Evolutionary conservation across 257 asterid species (phyloP).

Genomic region (Solanum clarkiae): DNA sequence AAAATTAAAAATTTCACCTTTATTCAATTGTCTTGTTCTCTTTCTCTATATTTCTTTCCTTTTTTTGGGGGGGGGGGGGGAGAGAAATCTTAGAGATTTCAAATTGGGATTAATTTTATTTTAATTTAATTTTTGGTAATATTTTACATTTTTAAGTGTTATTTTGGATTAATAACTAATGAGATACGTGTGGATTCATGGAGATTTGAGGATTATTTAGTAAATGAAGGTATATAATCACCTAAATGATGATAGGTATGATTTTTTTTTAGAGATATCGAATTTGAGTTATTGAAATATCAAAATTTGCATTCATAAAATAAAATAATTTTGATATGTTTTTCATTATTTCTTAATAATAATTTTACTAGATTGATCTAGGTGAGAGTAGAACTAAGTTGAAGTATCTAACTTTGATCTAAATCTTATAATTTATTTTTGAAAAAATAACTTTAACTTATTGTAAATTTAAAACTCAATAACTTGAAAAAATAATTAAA

Average conservation of each 20-base stretch:
- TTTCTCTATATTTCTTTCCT: background rate
- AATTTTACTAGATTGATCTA: background rate
- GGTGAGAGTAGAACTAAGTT: background rate
- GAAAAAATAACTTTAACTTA: background rate
- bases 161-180: background rate
- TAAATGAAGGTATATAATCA: background rate
- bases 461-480: background rate
- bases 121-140: background rate
- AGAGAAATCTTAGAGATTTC: background rate
- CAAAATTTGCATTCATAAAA: accelerated
- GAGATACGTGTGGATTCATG: background rate
- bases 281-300: background rate
- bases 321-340: background rate
- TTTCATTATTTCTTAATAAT: background rate
- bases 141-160: background rate
- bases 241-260: background rate
- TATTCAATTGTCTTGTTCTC: background rate
- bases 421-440: background rate
- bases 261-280: background rate
- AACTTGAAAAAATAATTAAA: background rate
- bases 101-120: background rate
- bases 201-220: background rate
- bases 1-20: background rate
- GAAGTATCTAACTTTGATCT: background rate
- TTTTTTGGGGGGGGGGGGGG: background rate